Percentiles rank a stretch among this genome's conserved stretches.
These are phyloP conservation scores for Microthlaspi erraticum DNA, from an alignment of 345 rosid species.

Conservation along the genomic window DNA sequence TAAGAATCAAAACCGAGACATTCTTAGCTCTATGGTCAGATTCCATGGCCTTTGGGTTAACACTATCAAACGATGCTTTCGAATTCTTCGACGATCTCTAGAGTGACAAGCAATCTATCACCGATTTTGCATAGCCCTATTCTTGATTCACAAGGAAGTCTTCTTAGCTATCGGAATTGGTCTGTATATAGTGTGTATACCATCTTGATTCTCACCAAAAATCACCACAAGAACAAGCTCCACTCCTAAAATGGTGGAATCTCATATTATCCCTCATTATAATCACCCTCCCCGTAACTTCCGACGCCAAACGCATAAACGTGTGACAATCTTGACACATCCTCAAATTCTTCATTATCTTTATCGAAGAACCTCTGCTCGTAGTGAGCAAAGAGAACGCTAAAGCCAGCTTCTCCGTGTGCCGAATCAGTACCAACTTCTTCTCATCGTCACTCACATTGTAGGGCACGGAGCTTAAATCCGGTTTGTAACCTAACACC, in stretches of 20 bases:
- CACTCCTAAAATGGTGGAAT: slow-evolving; percentile 75
- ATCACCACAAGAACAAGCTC: slow-evolving; percentile 73
- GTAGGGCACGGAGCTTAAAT: slow-evolving; percentile 56
- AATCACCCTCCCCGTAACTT: slow-evolving; percentile 57
- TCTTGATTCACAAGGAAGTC: slow-evolving; percentile 20
- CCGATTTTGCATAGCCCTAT: neutral
- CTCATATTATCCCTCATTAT: slow-evolving; percentile 73
- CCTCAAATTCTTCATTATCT: slow-evolving; percentile 75
- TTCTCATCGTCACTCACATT: slow-evolving; percentile 60
- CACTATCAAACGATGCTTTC: neutral
- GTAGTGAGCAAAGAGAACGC: slow-evolving; percentile 65
- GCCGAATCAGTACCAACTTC: slow-evolving; percentile 56
- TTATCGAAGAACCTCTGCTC: slow-evolving; percentile 47
- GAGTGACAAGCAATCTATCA: too few species aligned
- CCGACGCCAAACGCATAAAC: slow-evolving; percentile 63
- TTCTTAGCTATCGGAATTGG: neutral
- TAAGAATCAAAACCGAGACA: neutral
- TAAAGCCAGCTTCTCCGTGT: slow-evolving; percentile 78
- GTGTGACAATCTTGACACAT: slow-evolving; percentile 81
- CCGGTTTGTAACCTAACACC: slow-evolving; percentile 59
- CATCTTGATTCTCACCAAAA: slow-evolving; percentile 60
- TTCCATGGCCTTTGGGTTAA: neutral
- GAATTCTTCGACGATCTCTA: neutral
- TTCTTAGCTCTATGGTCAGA: neutral
- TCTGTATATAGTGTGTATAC: neutral